Evolutionary conservation across 805 yeast species (phyloP), one percentile per base, ranked within the genome.

Genomic region (Wickerhamomyces hampshirensis): DNA sequence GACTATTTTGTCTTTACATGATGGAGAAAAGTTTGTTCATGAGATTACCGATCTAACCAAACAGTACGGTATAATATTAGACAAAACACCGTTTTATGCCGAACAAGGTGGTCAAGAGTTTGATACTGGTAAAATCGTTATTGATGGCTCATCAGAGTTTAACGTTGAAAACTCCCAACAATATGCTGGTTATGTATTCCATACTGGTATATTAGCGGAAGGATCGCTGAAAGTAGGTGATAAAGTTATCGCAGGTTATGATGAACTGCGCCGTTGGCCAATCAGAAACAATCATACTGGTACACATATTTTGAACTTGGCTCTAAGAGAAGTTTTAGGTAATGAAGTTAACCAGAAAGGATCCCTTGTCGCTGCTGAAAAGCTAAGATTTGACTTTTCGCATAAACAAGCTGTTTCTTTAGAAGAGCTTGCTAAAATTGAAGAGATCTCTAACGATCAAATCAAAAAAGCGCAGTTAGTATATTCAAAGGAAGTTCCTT

Each of bases 81-180:
- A 93, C 59, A 83, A 77, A 61, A 86, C 98, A 18, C 93, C 94
- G 60, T 87, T 93, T 65, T 93, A 93, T 58, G 98, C 98, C 34
- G 99, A 93, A 68, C 94, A 86, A 65, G 99, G 99, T 77, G 99
- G 99, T 57, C 99, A 93, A 71, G 97, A 88, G 63, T 83, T 73
- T 56, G 99, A 93, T 60, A 84, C 94, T 29, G 99, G 99, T 65
- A 83, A 77, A 62, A 72, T 93, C 47, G 89, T 87, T 34, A 78
- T 87, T 53, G 97, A 89, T 57, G 96, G 94, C 31, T 65, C 65
- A 49, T 71, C 89, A 38, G 96, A 91, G 61, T 91, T 93, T 64
- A 79, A 77, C 40, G 98, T 93, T 41, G 82, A 80, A 46, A 88
- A 93, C 56, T 97, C 88, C 34, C 98, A 93, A 68, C 69, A 71